phyloP scores from a whole-genome alignment of 1,284 basidiomycete species.

The Phylloporus sp. region DNA sequence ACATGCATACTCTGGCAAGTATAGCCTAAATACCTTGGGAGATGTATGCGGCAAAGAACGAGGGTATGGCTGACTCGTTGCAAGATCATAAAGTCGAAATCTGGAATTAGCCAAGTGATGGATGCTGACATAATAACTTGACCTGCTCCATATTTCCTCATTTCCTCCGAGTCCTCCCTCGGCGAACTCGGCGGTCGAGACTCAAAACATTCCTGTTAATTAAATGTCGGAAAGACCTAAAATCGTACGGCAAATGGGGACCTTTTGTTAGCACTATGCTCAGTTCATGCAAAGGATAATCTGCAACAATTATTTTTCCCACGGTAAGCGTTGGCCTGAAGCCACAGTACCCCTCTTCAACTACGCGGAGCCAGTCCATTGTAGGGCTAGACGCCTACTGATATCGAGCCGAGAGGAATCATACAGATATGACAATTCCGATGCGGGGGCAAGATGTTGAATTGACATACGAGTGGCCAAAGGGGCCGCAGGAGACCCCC shows the following conservation, averaged over 20 bases:
- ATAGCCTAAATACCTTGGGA: constrained; percentile 8
- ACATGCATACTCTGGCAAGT: constrained; percentile 39
- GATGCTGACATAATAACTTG: constrained; percentile 32
- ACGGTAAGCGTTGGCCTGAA: constrained; percentile 3
- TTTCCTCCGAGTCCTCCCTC: too few relatives aligned
- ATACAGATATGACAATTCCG: background rate
- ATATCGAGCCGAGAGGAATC: constrained; percentile 7
- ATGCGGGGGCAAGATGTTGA: background rate
- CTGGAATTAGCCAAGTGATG: constrained; percentile 8
- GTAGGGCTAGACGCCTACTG: background rate
- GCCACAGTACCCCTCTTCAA: constrained; percentile 2
- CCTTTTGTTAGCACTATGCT: too few relatives aligned
- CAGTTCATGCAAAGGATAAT: too few relatives aligned
- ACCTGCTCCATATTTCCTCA: too few relatives aligned
- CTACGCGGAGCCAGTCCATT: constrained; percentile 3
- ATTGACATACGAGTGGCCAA: constrained; percentile 12
- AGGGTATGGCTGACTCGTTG: constrained; percentile 24
- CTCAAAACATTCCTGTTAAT: too few relatives aligned
- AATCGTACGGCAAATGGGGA: too few relatives aligned
- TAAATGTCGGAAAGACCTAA: too few relatives aligned
- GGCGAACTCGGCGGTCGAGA: too few relatives aligned
- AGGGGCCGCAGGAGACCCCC: constrained; percentile 3
- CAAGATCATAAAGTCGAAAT: constrained; percentile 25
- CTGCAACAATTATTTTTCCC: background rate
- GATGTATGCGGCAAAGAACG: constrained; percentile 11